phyloP scores from a whole-genome alignment of 2,329 filamentous ascomycete species.

The Zymoseptoria brevis region DNA sequence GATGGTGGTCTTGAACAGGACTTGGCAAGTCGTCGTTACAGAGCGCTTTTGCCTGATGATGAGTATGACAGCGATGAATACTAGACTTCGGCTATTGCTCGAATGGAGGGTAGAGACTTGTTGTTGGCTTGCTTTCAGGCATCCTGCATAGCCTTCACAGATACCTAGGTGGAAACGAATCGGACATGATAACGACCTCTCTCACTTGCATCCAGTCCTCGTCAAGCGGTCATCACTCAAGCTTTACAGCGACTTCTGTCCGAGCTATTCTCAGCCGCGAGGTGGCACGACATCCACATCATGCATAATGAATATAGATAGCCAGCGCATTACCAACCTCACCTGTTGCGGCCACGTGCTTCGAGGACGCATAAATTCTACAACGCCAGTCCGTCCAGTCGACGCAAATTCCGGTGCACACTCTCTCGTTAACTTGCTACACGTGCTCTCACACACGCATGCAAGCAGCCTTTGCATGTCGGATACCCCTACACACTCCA shows the following conservation, averaged over 20 bases:
- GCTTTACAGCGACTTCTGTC: not conserved
- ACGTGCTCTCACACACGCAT: not conserved
- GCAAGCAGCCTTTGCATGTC: not conserved
- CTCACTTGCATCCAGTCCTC: not conserved
- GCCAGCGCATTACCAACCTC: not conserved
- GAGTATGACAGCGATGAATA: slow-evolving; percentile 66
- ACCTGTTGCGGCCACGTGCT: not conserved
- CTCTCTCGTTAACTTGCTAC: not conserved
- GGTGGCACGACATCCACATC: not conserved
- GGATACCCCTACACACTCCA: not conserved
- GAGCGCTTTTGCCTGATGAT: slow-evolving; percentile 69
- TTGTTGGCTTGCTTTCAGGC: not conserved
- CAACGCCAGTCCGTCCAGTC: not conserved
- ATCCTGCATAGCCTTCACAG: not conserved
- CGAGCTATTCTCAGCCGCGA: not conserved
- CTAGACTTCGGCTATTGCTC: slow-evolving; percentile 3
- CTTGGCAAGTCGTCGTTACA: slow-evolving; percentile 68
- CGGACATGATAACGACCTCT: not conserved
- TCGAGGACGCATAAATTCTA: not conserved
- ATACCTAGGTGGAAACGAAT: not conserved
- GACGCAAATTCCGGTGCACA: too few relatives aligned
- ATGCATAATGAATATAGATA: not conserved
- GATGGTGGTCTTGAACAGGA: slow-evolving; percentile 88
- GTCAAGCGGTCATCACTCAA: not conserved
- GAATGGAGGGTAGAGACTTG: not conserved